Evolutionary conservation across 192 early-diverging fungal genomes (phyloP).

Genomic region (Coemansia sp.): DNA sequence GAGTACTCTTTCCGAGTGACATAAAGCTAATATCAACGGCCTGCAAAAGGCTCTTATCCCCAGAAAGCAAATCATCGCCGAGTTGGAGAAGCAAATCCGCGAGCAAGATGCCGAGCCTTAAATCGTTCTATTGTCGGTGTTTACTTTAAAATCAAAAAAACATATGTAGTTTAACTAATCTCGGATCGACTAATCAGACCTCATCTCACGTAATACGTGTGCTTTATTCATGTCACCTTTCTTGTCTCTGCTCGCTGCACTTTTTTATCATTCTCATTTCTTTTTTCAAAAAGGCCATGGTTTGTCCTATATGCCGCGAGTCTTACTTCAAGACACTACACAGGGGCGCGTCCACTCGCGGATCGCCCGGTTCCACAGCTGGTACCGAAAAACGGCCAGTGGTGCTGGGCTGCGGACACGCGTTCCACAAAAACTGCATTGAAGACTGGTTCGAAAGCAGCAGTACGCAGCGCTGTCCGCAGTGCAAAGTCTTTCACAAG

Average conservation of each 20-base stretch:
- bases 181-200: not conserved
- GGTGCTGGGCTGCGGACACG: not conserved
- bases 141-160: not conserved
- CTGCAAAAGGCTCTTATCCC: not conserved
- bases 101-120: not conserved
- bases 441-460: not conserved
- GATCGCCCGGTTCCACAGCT: not conserved
- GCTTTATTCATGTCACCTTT: not conserved
- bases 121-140: not conserved
- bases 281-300: not conserved
- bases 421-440: conserved; percentile 1
- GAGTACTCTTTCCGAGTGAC: not conserved
- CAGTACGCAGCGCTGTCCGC: not conserved
- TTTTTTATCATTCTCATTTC: not conserved
- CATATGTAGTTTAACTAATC: not conserved
- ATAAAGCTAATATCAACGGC: not conserved
- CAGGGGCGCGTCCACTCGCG: not conserved
- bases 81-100: not conserved
- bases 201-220: not conserved
- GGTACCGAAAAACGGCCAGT: not conserved
- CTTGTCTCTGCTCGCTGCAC: not conserved
- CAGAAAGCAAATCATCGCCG: not conserved
- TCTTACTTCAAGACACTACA: not conserved
- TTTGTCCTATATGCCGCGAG: not conserved
- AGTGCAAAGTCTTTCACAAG: not conserved